Evolutionary conservation across 805 yeast genomes (phyloP).

Genomic region (Yamadazyma paraphyllophila): DNA sequence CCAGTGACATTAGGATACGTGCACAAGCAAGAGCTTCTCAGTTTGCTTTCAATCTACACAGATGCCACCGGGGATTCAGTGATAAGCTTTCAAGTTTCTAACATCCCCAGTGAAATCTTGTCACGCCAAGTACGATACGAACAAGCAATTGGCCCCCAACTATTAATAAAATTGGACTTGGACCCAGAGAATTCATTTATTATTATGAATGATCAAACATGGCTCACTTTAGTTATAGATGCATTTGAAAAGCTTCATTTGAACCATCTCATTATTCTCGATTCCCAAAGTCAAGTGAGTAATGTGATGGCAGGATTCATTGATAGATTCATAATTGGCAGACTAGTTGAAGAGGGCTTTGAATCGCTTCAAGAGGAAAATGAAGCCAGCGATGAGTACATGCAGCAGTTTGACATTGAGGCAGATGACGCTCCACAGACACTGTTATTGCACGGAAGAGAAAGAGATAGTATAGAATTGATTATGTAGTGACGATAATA

Average conservation of each 20-base stretch:
- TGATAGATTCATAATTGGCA: constrained; percentile 36
- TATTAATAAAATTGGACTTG: constrained; percentile 15
- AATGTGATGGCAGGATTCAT: constrained; percentile 33
- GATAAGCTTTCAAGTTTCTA: constrained; percentile 22
- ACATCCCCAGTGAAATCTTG: constrained; percentile 17
- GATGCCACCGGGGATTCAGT: constrained; percentile 4
- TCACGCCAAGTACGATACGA: constrained; percentile 27
- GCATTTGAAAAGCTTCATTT: constrained; percentile 37
- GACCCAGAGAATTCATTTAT: constrained; percentile 22
- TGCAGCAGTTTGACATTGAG: constrained; percentile 28
- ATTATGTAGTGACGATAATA: constrained; percentile 18
- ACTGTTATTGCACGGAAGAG: constrained; percentile 11
- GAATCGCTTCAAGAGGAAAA: constrained; percentile 17
- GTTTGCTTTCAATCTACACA: neutral
- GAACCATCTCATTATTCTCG: constrained; percentile 32
- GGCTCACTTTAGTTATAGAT: constrained; percentile 33
- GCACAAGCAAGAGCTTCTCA: constrained; percentile 19
- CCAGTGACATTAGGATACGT: constrained; percentile 37
- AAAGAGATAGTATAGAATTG: constrained; percentile 29
- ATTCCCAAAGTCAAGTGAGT: constrained; percentile 8
- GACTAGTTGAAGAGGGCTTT: constrained; percentile 28
- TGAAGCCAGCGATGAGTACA: constrained; percentile 2
- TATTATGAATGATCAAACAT: constrained; percentile 28
- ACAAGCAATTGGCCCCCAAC: constrained; percentile 10
- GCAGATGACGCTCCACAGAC: constrained; percentile 6